Percentiles rank a stretch among this genome's conserved stretches.
These are phyloP conservation scores for Solanum bulbocastanum DNA, from an alignment of 257 asterid species.

Conservation along the genomic window DNA sequence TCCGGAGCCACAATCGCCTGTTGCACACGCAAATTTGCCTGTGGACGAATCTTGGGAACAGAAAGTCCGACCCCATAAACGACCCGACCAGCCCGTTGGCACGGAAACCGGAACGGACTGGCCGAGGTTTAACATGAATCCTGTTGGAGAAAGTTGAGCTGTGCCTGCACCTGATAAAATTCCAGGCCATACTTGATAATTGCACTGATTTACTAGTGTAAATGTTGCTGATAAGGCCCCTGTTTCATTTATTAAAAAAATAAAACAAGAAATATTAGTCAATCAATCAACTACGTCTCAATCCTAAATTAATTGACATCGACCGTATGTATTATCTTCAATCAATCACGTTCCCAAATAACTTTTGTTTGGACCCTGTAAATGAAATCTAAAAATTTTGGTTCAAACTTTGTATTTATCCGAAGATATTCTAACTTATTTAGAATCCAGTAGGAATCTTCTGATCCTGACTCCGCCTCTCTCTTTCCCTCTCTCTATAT, in stretches of 20 bases:
- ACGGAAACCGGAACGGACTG: constrained; percentile 24
- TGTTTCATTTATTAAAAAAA: not conserved
- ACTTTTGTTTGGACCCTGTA: not conserved
- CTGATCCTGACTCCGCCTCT: not conserved
- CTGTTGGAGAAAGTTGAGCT: constrained; percentile 39
- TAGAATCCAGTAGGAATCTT: not conserved
- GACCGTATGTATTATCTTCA: not conserved
- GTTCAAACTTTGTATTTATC: no score
- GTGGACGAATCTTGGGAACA: constrained; percentile 38
- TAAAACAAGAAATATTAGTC: not conserved
- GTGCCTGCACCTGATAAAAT: constrained; percentile 48
- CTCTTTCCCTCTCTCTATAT: not conserved
- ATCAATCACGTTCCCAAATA: not conserved
- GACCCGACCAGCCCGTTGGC: constrained; percentile 59
- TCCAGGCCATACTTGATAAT: constrained; percentile 69
- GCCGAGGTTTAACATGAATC: constrained; percentile 33
- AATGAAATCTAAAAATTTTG: not conserved
- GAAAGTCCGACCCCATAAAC: constrained; percentile 53
- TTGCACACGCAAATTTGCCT: constrained; percentile 38
- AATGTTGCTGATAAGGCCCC: constrained; percentile 39
- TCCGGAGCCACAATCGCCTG: constrained; percentile 65
- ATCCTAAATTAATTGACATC: constrained; percentile 42
- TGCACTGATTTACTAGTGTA: constrained; percentile 50
- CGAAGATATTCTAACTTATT: not conserved
- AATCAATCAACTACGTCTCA: constrained; percentile 3